Percentiles rank a stretch among this genome's conserved stretches.
Evolutionary conservation across 1,284 basidiomycete species (phyloP).

Genomic region (Hortiboletus rubellus): DNA sequence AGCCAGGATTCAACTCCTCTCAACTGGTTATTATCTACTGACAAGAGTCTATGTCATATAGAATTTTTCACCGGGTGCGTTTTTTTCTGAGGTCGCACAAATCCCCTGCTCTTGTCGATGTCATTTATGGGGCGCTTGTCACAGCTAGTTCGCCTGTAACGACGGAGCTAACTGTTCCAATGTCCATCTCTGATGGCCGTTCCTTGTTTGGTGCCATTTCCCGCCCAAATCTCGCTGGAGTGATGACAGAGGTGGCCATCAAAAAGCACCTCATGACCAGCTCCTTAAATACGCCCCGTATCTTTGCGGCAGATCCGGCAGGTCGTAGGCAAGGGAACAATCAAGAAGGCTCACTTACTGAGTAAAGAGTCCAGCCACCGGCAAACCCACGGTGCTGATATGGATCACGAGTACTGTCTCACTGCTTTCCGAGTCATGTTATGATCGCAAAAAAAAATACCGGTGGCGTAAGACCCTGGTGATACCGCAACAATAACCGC

Average conservation of each 20-base stretch:
- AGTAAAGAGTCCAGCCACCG: not conserved
- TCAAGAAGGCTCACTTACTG: not conserved
- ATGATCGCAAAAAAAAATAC: not conserved
- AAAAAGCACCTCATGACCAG: too few relatives aligned
- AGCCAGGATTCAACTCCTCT: conserved; percentile 3
- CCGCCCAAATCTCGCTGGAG: not conserved
- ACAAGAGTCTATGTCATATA: not conserved
- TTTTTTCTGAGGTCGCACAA: not conserved
- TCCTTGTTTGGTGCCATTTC: not conserved
- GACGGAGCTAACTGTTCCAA: not conserved
- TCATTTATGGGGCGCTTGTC: not conserved
- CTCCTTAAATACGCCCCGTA: too few relatives aligned
- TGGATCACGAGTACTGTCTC: not conserved
- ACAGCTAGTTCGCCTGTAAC: not conserved
- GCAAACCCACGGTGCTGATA: too few relatives aligned
- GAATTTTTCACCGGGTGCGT: not conserved
- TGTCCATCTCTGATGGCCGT: not conserved
- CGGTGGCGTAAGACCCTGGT: not conserved
- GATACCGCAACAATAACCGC: not conserved
- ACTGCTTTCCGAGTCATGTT: not conserved
- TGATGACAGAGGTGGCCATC: too few relatives aligned
- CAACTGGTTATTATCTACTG: not conserved
- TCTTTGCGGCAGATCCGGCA: not conserved
- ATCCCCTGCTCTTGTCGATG: not conserved
- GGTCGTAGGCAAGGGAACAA: not conserved